A percentile compares a stretch with the other conserved stretches of the same genome.
phyloP scores from a whole-genome alignment of 1,284 basidiomycete genomes.

The Golubevia pallescens region DNA sequence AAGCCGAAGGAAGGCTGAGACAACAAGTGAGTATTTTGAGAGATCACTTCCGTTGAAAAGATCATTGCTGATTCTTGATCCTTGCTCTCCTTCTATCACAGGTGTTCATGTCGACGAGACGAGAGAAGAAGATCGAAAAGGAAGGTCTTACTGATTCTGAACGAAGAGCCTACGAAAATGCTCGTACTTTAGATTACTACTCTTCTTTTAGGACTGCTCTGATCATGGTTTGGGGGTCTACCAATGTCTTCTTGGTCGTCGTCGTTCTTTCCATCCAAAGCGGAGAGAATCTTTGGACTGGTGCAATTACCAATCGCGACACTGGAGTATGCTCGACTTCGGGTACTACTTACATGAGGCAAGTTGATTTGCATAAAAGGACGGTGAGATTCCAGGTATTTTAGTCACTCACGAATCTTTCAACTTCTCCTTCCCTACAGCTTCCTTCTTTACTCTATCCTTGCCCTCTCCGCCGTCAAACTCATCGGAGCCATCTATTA shows the following conservation, averaged over 20 bases:
- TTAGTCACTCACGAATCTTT: not conserved
- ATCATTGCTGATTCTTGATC: too few species aligned
- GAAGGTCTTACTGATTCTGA: not conserved
- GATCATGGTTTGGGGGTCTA: conserved; percentile 4
- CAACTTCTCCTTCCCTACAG: conserved; percentile 2
- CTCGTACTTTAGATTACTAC: conserved; percentile 4
- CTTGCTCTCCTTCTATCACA: too few species aligned
- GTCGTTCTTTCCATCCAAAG: conserved; percentile 7
- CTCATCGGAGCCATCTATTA: conserved; percentile 4
- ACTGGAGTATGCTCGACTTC: conserved; percentile 3
- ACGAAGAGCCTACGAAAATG: not conserved
- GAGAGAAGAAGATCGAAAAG: not conserved
- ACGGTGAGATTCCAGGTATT: too few species aligned
- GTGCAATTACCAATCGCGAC: not conserved
- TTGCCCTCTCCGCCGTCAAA: conserved; percentile 8
- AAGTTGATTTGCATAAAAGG: not conserved
- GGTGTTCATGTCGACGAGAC: not conserved
- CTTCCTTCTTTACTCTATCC: conserved; percentile 10
- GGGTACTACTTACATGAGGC: conserved; percentile 10
- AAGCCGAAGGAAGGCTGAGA: not conserved
- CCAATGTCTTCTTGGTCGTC: conserved; percentile 6
- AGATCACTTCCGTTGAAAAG: too few species aligned
- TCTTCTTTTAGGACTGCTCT: conserved; percentile 10
- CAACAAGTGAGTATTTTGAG: not conserved
- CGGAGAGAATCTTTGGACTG: conserved; percentile 8